Evolutionary conservation across 148 eudicot species (phyloP), one percentile per base, ranked within the genome.

Genomic region (Tetragonia tetragonoides): DNA sequence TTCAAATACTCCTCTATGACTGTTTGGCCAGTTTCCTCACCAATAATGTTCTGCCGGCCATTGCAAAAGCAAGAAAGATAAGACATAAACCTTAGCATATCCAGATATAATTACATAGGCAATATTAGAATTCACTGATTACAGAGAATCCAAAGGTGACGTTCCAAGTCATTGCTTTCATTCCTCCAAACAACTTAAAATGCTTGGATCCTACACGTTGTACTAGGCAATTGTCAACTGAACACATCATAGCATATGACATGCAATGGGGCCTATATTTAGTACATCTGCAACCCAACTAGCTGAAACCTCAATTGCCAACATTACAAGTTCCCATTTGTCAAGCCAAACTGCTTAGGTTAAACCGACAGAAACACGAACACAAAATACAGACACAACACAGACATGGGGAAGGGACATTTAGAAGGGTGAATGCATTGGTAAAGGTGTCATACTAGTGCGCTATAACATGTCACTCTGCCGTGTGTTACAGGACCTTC

Each of bases 1-100:
- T 78, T 89, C 82, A 96, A 76, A 79, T 96, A 96, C 83, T 96
- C 99, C 63, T 85, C 84, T 68, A 86, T 96, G 69, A 96, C 98
- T 75, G 68, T 73, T 85, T 83, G 85, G 11, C 97, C 97, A 84
- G 89, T 80, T 85, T 96, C 97, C 81, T 91, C 90, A 18, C 98
- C 97, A 69, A 96, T 83, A 68, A 96, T 96, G 87, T 96, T 96
- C 99, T 96, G 88, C 56, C 73, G 73, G 82, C 5, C 57, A 64
- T 42, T 24, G 42, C 15, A 63, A 74, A 21, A 44, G 3, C 4
- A 56, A 68, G n/a, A 53, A 6, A 57, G 60, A 15, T 18, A 70
- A 57, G 63, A 21, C 53, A 47, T 5, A 77, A n/a, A 23, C 20
- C 10, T 46, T 10, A 15, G 5, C 39, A 68, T n/a, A 10, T 42